Conservation (phyloP, 768 basidiomycete genomes). For the Guyanaporus albipodus region DNA sequence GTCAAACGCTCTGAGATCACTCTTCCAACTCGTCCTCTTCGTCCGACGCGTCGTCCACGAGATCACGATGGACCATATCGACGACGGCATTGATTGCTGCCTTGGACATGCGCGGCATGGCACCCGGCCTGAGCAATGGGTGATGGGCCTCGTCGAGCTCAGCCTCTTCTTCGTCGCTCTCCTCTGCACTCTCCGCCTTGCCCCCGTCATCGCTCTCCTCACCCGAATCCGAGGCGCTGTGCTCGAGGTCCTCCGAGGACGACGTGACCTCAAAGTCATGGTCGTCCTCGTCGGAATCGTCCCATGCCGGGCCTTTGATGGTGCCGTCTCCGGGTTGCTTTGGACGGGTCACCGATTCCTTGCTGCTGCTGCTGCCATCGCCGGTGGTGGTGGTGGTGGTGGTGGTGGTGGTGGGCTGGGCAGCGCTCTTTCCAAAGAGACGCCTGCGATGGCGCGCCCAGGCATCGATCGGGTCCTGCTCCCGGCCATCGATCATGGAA, state of each 20-base stretch:
- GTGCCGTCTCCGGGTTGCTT: slow-evolving; percentile 8
- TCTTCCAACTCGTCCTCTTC: slow-evolving; percentile 51
- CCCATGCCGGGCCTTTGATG: slow-evolving; percentile 27
- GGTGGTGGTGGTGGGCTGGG: too few species aligned
- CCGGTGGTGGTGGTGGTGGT: too few species aligned
- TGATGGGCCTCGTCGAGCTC: slow-evolving; percentile 54
- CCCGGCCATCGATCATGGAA: slow-evolving; percentile 65
- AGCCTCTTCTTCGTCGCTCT: slow-evolving; percentile 37
- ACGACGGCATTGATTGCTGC: slow-evolving; percentile 63
- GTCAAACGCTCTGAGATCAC: slow-evolving; percentile 19
- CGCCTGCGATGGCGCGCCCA: slow-evolving; percentile 62
- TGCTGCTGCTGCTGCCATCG: not conserved
- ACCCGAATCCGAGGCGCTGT: slow-evolving; percentile 35
- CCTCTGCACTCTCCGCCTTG: slow-evolving; percentile 24
- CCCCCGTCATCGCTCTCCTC: slow-evolving; percentile 12
- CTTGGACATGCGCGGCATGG: slow-evolving; percentile 65
- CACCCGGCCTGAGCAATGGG: slow-evolving; percentile 61
- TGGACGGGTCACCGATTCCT: slow-evolving; percentile 1
- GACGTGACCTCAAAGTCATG: slow-evolving; percentile 33
- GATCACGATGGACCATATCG: slow-evolving; percentile 54
- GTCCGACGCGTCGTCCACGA: slow-evolving; percentile 36
- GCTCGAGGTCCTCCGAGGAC: slow-evolving; percentile 46
- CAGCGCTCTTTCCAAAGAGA: slow-evolving; percentile 45
- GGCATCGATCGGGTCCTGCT: slow-evolving; percentile 58
- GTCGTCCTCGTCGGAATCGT: slow-evolving; percentile 35